These are phyloP conservation scores for Backusella parvicylindrica DNA, from an alignment of 192 early-diverging fungal species.

Conservation along the genomic window DNA sequence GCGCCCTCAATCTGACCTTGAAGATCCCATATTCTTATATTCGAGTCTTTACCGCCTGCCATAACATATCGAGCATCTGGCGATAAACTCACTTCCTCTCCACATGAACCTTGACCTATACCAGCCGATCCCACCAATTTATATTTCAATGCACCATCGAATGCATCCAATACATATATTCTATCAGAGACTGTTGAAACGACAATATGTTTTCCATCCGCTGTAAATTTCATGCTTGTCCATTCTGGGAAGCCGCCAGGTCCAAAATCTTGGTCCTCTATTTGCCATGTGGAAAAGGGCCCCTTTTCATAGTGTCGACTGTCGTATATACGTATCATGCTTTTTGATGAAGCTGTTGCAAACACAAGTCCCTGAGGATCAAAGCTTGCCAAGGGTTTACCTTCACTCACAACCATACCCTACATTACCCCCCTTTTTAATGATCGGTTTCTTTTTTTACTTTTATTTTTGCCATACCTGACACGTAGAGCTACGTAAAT, in stretches of 20 bases:
- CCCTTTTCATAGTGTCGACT: conserved; percentile 42
- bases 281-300: conserved; percentile 41
- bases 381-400: conserved; percentile 59
- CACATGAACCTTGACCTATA: conserved; percentile 21
- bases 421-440: neutral
- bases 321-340: conserved; percentile 68
- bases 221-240: conserved; percentile 67
- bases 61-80: conserved; percentile 75
- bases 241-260: conserved; percentile 33
- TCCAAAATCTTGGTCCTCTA: conserved; percentile 21
- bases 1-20: neutral
- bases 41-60: conserved; percentile 43
- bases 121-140: conserved; percentile 44
- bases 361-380: conserved; percentile 82
- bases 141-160: conserved; percentile 42
- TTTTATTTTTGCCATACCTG: conserved; percentile 38
- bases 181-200: conserved; percentile 57
- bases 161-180: conserved; percentile 69
- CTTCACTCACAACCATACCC: conserved; percentile 37
- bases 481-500: conserved; percentile 59
- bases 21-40: conserved; percentile 17
- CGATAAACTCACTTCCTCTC: conserved; percentile 58
- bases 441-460: neutral
- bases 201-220: conserved; percentile 73
- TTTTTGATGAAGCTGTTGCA: conserved; percentile 55